Evolutionary conservation across 2,329 filamentous ascomycete species (phyloP).

Genomic region (Claviceps citrina): DNA sequence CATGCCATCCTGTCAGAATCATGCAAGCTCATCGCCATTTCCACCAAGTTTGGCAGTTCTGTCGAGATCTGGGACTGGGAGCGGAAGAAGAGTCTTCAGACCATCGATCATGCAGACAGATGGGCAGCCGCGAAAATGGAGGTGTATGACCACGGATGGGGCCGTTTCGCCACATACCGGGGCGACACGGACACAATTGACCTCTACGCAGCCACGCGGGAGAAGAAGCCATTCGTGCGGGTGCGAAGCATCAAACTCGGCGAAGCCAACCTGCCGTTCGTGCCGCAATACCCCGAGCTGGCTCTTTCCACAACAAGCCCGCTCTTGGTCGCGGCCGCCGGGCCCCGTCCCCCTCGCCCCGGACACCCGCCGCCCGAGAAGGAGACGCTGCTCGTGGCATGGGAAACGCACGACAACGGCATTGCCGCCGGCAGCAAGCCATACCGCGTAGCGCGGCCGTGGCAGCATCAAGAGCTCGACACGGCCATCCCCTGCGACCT

Average conservation of each 20-base stretch:
- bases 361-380: conserved; percentile 22
- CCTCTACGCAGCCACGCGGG: conserved; percentile 17
- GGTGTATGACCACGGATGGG: conserved; percentile 18
- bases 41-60: conserved; percentile 23
- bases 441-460: conserved; percentile 21
- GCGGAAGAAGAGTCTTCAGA: conserved; percentile 23
- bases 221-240: conserved; percentile 24
- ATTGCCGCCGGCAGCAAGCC: conserved; percentile 14
- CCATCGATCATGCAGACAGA: conserved; percentile 21
- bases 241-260: conserved; percentile 20
- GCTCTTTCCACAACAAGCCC: conserved; percentile 25
- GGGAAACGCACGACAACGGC: conserved; percentile 20
- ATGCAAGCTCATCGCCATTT: conserved; percentile 22
- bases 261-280: conserved; percentile 20
- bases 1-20: conserved; percentile 26
- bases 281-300: conserved; percentile 25
- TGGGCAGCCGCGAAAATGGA: conserved; percentile 23
- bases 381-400: conserved; percentile 24
- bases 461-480: conserved; percentile 24
- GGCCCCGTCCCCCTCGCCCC: conserved; percentile 22
- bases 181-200: conserved; percentile 18
- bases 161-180: conserved; percentile 21
- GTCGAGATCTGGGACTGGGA: conserved; percentile 27
- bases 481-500: conserved; percentile 24
- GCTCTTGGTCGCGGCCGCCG: conserved; percentile 23